Percentiles rank a stretch among this genome's conserved stretches.
These are phyloP conservation scores for Aspergillus hortae DNA, from an alignment of 2,329 filamentous ascomycete species.

Conservation along the genomic window DNA sequence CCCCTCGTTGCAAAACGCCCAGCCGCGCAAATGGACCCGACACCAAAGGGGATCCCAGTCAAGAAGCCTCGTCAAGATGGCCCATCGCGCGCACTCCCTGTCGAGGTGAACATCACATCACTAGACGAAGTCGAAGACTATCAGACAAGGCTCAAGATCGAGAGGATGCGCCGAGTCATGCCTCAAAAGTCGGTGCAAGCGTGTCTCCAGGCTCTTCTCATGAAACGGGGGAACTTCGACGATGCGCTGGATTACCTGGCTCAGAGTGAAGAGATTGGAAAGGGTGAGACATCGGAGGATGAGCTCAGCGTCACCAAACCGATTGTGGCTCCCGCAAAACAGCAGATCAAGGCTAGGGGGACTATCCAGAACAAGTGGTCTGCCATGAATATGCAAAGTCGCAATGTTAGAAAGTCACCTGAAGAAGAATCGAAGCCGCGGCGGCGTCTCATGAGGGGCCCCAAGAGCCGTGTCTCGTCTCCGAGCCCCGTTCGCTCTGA, in stretches of 20 bases:
- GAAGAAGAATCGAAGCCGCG: slow-evolving; percentile 29
- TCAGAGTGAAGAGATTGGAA: slow-evolving; percentile 31
- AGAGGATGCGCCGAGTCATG: slow-evolving; percentile 49
- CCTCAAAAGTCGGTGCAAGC: slow-evolving; percentile 44
- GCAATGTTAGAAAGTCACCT: slow-evolving; percentile 7
- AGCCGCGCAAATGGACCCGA: slow-evolving; percentile 43
- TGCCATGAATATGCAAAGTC: slow-evolving; percentile 39
- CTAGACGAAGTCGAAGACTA: slow-evolving; percentile 52
- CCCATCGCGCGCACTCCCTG: slow-evolving; percentile 46
- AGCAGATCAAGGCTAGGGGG: slow-evolving; percentile 52
- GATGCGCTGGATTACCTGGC: slow-evolving; percentile 51
- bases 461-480: slow-evolving; percentile 28
- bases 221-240: slow-evolving; percentile 51
- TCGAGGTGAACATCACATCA: slow-evolving; percentile 38
- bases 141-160: slow-evolving; percentile 48
- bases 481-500: slow-evolving; percentile 20
- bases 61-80: slow-evolving; percentile 41
- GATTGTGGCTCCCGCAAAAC: slow-evolving; percentile 40
- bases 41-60: slow-evolving; percentile 31
- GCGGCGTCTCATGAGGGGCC: slow-evolving; percentile 38
- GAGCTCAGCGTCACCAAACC: slow-evolving; percentile 31
- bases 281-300: slow-evolving; percentile 37
- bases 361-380: slow-evolving; percentile 60
- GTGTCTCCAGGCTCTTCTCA: slow-evolving; percentile 50
- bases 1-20: slow-evolving; percentile 38